Evolutionary conservation across 345 rosid species (phyloP).

Genomic region (Corchorus capsularis): DNA sequence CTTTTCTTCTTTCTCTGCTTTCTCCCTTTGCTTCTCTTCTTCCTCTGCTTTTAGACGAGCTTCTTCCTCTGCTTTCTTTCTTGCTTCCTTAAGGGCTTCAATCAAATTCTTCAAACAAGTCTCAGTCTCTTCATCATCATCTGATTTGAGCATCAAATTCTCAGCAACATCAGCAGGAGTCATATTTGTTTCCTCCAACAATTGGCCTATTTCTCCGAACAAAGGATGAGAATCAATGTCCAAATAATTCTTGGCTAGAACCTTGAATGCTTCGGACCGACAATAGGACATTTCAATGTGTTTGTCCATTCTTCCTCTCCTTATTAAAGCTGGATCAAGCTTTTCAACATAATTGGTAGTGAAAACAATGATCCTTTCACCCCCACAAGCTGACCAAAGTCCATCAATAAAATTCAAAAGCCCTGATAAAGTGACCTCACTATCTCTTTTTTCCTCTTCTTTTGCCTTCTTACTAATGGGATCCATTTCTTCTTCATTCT

Average conservation of each 20-base stretch:
- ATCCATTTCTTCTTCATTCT: not conserved
- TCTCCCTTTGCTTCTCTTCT: too few relatives aligned
- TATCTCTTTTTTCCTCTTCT: not conserved
- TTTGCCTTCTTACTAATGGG: not conserved
- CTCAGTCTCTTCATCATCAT: too few relatives aligned
- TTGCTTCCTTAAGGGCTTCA: too few relatives aligned
- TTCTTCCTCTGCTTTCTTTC: too few relatives aligned
- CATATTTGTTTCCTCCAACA: too few relatives aligned
- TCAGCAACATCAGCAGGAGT: too few relatives aligned
- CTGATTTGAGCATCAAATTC: too few relatives aligned
- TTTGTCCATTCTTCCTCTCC: slow-evolving; percentile 6
- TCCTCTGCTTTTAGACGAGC: too few relatives aligned
- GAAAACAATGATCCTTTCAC: slow-evolving; percentile 7
- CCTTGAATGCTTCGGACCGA: not conserved
- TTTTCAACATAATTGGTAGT: slow-evolving; percentile 2
- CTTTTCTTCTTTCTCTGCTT: too few relatives aligned
- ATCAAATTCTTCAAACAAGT: too few relatives aligned
- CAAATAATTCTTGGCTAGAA: slow-evolving; percentile 3
- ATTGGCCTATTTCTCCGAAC: too few relatives aligned
- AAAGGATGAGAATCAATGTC: not conserved
- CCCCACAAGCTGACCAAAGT: slow-evolving; percentile 9
- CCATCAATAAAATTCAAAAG: slow-evolving; percentile 2
- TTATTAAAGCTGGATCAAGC: slow-evolving; percentile 2
- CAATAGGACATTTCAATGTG: slow-evolving; percentile 9
- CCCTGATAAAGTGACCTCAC: not conserved